Evolutionary conservation across 2,329 filamentous ascomycete genomes (phyloP), one percentile per base, ranked within the genome.

Genomic region (Pseudofabraea citricarpa): DNA sequence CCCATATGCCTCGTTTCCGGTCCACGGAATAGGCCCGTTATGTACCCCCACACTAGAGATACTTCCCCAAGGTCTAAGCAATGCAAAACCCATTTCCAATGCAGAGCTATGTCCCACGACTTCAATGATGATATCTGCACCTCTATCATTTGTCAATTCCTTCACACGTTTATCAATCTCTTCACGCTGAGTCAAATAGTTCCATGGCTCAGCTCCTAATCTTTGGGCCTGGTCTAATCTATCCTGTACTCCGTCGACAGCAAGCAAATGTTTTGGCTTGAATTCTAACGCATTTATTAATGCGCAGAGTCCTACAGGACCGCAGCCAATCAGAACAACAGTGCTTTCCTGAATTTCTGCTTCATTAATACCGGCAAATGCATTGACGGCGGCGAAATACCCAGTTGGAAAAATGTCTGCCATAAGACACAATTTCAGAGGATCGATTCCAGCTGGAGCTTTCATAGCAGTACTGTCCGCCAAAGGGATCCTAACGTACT

Each of bases 341-440:
- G 83, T 87, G 47, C 81, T 78, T 36, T 87, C 77, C 15, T 72
- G 65, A 40, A 83, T 76, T 44, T 81, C 72, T 48, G 80, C 73
- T 33, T 50, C 19, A 33, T 29, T 83, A 72, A 57, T 83, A 67
- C 45, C 54, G 5, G 78, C 77, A 63, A 95, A 84, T 6, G 82
- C 90, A 57, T 89, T 93, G 45, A 76, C 74, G 4, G 87, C 87
- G 6, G 87, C 90, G 55, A 90, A 95, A 67, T 81, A 95, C 6
- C 90, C 87, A 0, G 83, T 88, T 1, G 90, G 90, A 64, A 93
- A 95, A 56, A 95, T 94, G 60, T 95, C 90, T 13, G 87, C 89
- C 90, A 95, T 95, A 20, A 95, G 74, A 6, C 94, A 81, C 38
- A 94, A 72, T 26, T 81, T 81, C 51, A 85, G 77, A 53, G 91